Evolutionary conservation across 2,329 filamentous ascomycete species (phyloP).

Genomic region (Triangularia verruculosa): DNA sequence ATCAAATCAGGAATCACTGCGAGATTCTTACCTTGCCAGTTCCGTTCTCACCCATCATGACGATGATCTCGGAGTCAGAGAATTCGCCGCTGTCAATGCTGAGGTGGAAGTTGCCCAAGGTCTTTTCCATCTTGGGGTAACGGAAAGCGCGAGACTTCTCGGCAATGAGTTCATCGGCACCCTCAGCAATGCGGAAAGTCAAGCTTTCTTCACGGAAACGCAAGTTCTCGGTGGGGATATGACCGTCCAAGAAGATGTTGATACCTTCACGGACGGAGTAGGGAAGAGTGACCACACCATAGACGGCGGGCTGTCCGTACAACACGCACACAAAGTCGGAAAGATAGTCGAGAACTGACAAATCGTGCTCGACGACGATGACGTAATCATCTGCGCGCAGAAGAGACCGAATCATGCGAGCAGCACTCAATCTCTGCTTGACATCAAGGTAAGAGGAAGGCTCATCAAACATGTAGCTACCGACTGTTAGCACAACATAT

Average conservation of each 20-base stretch:
- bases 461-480: conserved; percentile 95
- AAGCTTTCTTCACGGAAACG: conserved; percentile 97
- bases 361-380: conserved; percentile 98
- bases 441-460: conserved; percentile 99
- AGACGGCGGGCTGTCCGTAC: conserved; percentile 91
- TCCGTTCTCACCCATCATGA: conserved; percentile 99
- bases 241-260: conserved; percentile 95
- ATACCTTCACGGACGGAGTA: conserved; percentile 97
- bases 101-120: conserved; percentile 82
- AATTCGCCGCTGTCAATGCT: conserved; percentile 79
- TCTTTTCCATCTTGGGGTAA: conserved; percentile 92
- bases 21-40: conserved; percentile 57
- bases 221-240: conserved; percentile 97
- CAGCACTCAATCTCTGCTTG: conserved; percentile 94
- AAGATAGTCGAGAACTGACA: conserved; percentile 96
- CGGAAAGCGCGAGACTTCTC: conserved; percentile 82
- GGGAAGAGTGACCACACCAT: conserved; percentile 95
- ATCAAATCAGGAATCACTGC: not conserved
- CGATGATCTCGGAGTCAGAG: conserved; percentile 96
- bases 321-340: conserved; percentile 98
- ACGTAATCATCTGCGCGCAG: conserved; percentile 89
- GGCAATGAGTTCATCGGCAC: conserved; percentile 79
- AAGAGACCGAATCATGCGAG: conserved; percentile 86
- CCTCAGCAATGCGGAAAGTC: conserved; percentile 90
- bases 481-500: conserved; percentile 32